Base-by-base conservation (phyloP, 148 eudicot genomes). In the Cornus kousa region DNA sequence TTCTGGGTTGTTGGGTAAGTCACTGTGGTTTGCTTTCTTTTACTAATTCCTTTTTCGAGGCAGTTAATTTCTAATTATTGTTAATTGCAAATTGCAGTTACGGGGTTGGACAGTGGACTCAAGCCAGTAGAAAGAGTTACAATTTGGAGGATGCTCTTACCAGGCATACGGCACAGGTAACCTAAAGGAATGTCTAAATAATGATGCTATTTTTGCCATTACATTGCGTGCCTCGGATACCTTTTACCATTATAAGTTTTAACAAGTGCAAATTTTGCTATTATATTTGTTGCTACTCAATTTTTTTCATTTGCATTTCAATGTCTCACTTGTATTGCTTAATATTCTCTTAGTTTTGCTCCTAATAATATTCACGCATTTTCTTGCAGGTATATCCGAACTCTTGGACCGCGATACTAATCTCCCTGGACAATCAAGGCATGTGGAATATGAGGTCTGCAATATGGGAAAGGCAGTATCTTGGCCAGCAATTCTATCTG, bases 1-100 rank as follows among this genome's bases (percentile, higher is more conserved):
- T 92, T 94, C 84, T 94, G 98, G 98, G 92, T 89, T 81, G 95
- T 92, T 64, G 97, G 94, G 97, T 94, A 85, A 69, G 89, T 79
- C 59, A 20, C 37, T 60, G 2, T 22, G 11, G 59, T 68, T 59
- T 43, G 53, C 40, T 7, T 59, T 6, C 48, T 9, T 43, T 43
- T 43, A 43, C 6, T 43, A 4, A 43, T 43, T 46, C 55, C 13
- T 67, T 39, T 2, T 5, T 23, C 2, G 50, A 10, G 23, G 1
- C 37, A 35, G 5, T 6, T 39, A 8, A 31, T 68, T 66, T 67
- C 77, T 86, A 60, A 89, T 65, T 2, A 20, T 77, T 20, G 20
- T 71, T 66, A 32, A 32, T 71, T 80, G 75, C 2, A 35, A 71
- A 32, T 73, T 48, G 76, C 87, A 94, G 98, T 22, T 94, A 86